phyloP scores from a whole-genome alignment of 2,329 filamentous ascomycete genomes.

The Ascochyta fabae region DNA sequence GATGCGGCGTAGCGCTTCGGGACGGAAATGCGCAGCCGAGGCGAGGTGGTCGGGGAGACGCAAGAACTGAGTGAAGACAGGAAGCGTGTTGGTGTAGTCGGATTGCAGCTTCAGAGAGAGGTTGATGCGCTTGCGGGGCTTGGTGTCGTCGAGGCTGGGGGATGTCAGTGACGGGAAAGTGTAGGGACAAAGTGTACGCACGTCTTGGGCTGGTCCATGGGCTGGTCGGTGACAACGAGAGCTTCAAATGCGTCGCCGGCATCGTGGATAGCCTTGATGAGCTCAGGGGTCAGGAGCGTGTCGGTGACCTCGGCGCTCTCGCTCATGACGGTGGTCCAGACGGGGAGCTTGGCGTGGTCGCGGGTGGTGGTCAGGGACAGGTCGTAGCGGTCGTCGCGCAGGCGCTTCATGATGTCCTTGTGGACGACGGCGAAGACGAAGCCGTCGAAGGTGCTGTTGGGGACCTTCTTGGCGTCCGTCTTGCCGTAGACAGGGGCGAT shows the following conservation, averaged over 20 bases:
- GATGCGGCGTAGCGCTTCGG: conserved; percentile 85
- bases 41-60: conserved; percentile 85
- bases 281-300: conserved; percentile 81
- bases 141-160: conserved; percentile 78
- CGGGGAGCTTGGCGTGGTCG: conserved; percentile 86
- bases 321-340: conserved; percentile 93
- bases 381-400: conserved; percentile 93
- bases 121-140: conserved; percentile 84
- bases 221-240: conserved; percentile 88
- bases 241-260: conserved; percentile 81
- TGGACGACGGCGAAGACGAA: conserved; percentile 97
- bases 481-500: conserved; percentile 72
- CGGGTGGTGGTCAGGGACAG: conserved; percentile 91
- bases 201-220: conserved; percentile 83
- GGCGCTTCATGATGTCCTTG: conserved; percentile 89
- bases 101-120: conserved; percentile 74
- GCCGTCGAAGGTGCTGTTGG: conserved; percentile 75
- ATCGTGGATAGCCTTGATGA: conserved; percentile 77
- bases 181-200: conserved; percentile 55
- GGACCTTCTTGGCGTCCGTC: conserved; percentile 66
- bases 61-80: conserved; percentile 82
- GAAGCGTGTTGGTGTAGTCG: conserved; percentile 65
- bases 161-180: background rate
- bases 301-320: conserved; percentile 96
- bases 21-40: conserved; percentile 79